These are phyloP conservation scores for Iris pallida DNA, from an alignment of 116 monocot species.

Conservation along the genomic window DNA sequence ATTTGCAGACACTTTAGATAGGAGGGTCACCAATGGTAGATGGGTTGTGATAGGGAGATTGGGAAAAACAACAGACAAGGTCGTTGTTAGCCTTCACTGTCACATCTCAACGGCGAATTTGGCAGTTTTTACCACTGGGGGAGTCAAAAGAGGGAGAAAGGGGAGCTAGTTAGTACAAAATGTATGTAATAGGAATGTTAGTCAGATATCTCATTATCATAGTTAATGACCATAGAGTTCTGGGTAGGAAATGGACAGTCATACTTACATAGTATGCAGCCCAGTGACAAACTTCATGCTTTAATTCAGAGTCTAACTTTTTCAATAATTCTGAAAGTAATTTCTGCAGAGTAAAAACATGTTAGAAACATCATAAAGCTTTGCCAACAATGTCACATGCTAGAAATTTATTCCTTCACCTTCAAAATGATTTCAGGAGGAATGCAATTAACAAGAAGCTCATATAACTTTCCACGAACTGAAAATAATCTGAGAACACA, in stretches of 20 bases:
- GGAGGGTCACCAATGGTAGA: no score
- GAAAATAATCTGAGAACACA: constrained; percentile 56
- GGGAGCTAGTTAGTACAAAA: no score
- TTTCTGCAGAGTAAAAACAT: constrained; percentile 45
- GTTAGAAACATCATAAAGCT: not conserved
- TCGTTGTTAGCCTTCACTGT: no score
- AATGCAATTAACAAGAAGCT: constrained; percentile 90
- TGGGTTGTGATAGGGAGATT: no score
- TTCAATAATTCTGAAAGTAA: constrained; percentile 83
- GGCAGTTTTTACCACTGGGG: no score
- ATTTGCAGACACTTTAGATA: no score
- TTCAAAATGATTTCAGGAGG: constrained; percentile 91
- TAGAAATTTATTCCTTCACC: constrained; percentile 29
- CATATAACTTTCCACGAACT: constrained; percentile 93
- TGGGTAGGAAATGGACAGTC: not conserved
- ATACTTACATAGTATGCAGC: constrained; percentile 92
- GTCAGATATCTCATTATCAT: no score
- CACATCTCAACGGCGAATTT: no score
- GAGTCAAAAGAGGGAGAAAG: no score
- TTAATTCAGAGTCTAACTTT: constrained; percentile 90
- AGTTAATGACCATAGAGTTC: no score
- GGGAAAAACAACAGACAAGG: no score
- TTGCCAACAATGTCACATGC: not conserved
- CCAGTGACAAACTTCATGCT: constrained; percentile 99
- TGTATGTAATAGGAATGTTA: no score